Evolutionary conservation across 306 rosid genomes (phyloP), one percentile per base, ranked within the genome.

Genomic region (Pyrus bretschneideri): DNA sequence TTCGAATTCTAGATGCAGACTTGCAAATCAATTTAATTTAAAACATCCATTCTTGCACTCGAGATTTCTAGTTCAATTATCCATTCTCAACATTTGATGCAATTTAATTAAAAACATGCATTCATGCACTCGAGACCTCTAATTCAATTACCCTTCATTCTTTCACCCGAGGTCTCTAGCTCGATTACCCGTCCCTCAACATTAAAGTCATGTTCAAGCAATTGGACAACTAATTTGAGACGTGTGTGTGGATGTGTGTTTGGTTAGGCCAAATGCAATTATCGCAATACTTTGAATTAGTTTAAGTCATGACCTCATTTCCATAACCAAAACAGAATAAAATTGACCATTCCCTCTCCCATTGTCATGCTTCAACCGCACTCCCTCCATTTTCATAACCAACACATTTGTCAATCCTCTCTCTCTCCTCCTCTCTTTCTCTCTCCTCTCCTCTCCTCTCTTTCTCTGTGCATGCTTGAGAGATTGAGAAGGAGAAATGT

Each of bases 401-500:
- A 0, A 17, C 51, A 18, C 27, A 46, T 57, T 22, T 27, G 63
- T 51, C 52, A 57, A 8, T 52, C 52, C 25, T 35, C 30, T 51
- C 35, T 21, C 74, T 71, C 65, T 14, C 13, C 45, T 27, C 19
- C 46, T 5, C 4, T 15, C 13, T 4, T 0, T 46, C 51, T 45
- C 17, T 45, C 38, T 6, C 7, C 63, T 67, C 38, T 6, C 7
- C 63, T 67, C 30, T 18, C 8, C 54, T 49, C 9, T 15, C 55
- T 9, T 35, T 72, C 69, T 62, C 63, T 3, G 69, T 57, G n/a
- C 52, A 44, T 19, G 23, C 42, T 52, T 45, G 69, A 30, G 12
- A 51, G 79, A 68, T 61, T 31, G 72, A 73, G 70, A 45, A 51
- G 15, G 64, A 74, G 72, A 81, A 62, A 94, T 94, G 98, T 94